Evolutionary conservation across 192 early-diverging fungal species (phyloP), one percentile per base, ranked within the genome.

Genomic region (Dispira simplex): DNA sequence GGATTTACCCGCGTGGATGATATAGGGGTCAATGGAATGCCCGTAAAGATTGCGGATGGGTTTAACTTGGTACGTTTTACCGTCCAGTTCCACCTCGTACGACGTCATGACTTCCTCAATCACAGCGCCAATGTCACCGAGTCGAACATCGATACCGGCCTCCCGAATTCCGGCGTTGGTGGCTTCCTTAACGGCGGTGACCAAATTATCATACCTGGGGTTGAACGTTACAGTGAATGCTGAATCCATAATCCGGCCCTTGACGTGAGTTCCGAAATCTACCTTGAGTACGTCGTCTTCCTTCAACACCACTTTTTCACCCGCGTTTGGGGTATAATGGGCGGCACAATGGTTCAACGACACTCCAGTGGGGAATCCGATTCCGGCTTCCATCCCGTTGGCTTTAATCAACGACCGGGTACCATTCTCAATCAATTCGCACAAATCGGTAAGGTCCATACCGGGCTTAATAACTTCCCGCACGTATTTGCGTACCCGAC

Each of bases 41-140:
- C 96, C 96, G 64, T 90, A 93, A 70, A 99, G 75, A 71, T 99
- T 99, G 47, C 96, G 83, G 65, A 99, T 94, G 46, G 90, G 84
- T 66, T 92, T 93, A 64, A 99, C 87, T 11, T 67, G 88, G 65
- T 89, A 87, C 0, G 88, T 90, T 69, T 99, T 99, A 48, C 91
- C 91, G 59, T 91, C 85, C 46, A 99, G 77, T 63, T 90, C 90
- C 47, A 99, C 85, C 69, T 99, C 96, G 71, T 97, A 97, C 11
- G 90, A 93, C 72, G 96, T 93, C 88, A 95, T 95, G n/a, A 90
- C 89, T 74, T 99, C 96, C 72, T 96, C 88, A 60, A 99, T 84
- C 12, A 90, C 92, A 0, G 88, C 92, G 60, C 96, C 96, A 71
- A 99, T 89, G 66, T 99, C 96, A 55, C 85, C 83, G 62, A 99